Percentiles rank a stretch among this genome's conserved stretches.
Evolutionary conservation across 2,329 filamentous ascomycete species (phyloP).

Genomic region (Purpureocillium lavendulum): DNA sequence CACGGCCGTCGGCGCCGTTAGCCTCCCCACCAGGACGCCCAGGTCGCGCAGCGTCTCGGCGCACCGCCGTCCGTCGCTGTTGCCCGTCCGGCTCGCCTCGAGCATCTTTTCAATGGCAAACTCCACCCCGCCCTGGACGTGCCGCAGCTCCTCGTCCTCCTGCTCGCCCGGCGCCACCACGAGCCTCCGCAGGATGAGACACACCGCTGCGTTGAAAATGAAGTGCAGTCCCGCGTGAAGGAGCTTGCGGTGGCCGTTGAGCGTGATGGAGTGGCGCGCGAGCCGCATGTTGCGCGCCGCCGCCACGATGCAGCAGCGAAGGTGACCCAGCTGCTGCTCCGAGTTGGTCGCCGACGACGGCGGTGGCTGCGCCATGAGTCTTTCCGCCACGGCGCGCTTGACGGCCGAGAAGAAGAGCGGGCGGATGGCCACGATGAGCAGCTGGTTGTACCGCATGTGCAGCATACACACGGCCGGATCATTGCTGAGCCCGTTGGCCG

Average conservation of each 20-base stretch:
- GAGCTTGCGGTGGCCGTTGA: constrained; percentile 29
- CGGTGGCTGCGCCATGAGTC: constrained; percentile 19
- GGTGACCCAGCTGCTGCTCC: constrained; percentile 15
- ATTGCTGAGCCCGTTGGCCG: constrained; percentile 21
- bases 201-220: constrained; percentile 41
- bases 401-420: constrained; percentile 39
- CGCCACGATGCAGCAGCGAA: constrained; percentile 31
- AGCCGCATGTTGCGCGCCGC: constrained; percentile 37
- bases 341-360: constrained; percentile 9
- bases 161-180: constrained; percentile 18
- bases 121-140: constrained; percentile 21
- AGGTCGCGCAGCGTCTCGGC: constrained; percentile 29
- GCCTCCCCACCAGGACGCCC: constrained; percentile 23
- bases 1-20: constrained; percentile 14
- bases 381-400: constrained; percentile 35
- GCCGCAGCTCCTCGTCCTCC: constrained; percentile 12
- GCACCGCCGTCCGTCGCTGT: constrained; percentile 29
- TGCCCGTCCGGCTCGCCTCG: constrained; percentile 26
- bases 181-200: constrained; percentile 37
- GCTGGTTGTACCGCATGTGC: constrained; percentile 43
- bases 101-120: constrained; percentile 34
- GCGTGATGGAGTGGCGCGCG: constrained; percentile 28
- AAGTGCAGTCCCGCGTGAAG: constrained; percentile 37
- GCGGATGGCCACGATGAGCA: constrained; percentile 38
- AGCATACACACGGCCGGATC: constrained; percentile 35